Evolutionary conservation across 108 stramenopile genomes (phyloP), one percentile per base, ranked within the genome.

Genomic region (Cyclostephanos tholiformis): DNA sequence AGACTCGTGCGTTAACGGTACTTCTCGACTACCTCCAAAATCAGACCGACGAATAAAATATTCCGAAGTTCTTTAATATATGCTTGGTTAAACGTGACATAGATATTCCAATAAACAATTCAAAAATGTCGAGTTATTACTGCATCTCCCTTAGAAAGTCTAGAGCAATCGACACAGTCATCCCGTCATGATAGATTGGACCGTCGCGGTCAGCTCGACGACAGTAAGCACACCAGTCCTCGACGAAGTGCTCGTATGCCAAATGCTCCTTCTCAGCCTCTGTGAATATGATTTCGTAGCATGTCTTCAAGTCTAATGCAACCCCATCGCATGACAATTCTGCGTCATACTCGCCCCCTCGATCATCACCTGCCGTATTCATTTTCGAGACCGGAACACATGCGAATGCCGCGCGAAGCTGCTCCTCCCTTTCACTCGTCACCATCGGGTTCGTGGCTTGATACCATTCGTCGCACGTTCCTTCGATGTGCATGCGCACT

Each of bases 11-110:
- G 30, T 88, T 99, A 56, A 85, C 87, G 29, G 90, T 97, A 43
- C 95, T 99, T 23, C 87, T 98, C 25, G 96, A 97, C 69, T 98
- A 97, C 87, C 95, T 99, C 62, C 91, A 98, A 90, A 97, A 96
- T 78, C 93, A 96, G 68, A 91, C 91, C 23, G 94, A 93, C 62
- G 89, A 55, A 57, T 49, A 38, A 0, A 12, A 46, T 32, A 32
- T 32, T 32, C 32, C 32, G 4, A 32, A n/a, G n/a, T n/a, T n/a
- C n/a, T n/a, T n/a, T n/a, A n/a, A n/a, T n/a, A n/a, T n/a, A n/a
- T n/a, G n/a, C n/a, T n/a, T n/a, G n/a, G n/a, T n/a, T n/a, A n/a
- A n/a, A n/a, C n/a, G n/a, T n/a, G n/a, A n/a, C n/a, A n/a, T n/a
- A n/a, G n/a, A n/a, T 32, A 32, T 32, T 32, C 32, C 32, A 32